These are phyloP conservation scores for Blastobotrys attinorum DNA, from an alignment of 805 yeast genomes.

Conservation along the genomic window DNA sequence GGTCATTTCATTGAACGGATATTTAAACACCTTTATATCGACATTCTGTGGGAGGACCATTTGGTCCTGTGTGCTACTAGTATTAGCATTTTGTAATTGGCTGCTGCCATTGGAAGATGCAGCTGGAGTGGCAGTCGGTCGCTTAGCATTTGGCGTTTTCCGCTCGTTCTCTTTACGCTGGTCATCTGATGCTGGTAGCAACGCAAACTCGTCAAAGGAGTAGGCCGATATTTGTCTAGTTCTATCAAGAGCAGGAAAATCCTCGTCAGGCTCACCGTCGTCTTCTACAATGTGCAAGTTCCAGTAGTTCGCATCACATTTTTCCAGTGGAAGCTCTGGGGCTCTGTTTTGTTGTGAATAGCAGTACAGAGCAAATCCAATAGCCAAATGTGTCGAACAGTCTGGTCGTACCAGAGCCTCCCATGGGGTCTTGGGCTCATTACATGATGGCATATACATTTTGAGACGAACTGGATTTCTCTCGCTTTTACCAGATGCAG, in stretches of 20 bases:
- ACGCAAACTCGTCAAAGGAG: conserved; percentile 74
- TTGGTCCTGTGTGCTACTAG: background rate
- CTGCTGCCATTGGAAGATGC: conserved; percentile 2
- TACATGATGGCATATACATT: conserved; percentile 29
- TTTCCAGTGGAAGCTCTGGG: conserved; percentile 22
- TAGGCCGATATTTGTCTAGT: conserved; percentile 57
- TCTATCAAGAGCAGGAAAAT: conserved; percentile 81
- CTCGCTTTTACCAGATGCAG: conserved; percentile 30
- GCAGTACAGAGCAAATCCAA: conserved; percentile 43
- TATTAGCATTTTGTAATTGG: conserved; percentile 1
- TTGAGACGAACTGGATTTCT: conserved; percentile 25
- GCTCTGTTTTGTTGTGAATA: conserved; percentile 21
- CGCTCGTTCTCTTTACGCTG: conserved; percentile 26
- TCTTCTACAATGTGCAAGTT: conserved; percentile 79
- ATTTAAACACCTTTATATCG: conserved; percentile 22
- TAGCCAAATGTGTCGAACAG: conserved; percentile 44
- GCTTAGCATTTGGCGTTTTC: conserved; percentile 26
- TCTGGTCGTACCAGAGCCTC: conserved; percentile 29
- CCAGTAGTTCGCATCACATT: conserved; percentile 61
- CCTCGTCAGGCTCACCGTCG: conserved; percentile 84
- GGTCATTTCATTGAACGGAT: conserved; percentile 27
- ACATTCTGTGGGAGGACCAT: conserved; percentile 8
- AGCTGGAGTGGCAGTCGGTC: background rate
- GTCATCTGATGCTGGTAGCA: conserved; percentile 46
- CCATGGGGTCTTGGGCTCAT: conserved; percentile 26